phyloP scores from a whole-genome alignment of 75 land plant genomes.

The Sequoia sempervirens region DNA sequence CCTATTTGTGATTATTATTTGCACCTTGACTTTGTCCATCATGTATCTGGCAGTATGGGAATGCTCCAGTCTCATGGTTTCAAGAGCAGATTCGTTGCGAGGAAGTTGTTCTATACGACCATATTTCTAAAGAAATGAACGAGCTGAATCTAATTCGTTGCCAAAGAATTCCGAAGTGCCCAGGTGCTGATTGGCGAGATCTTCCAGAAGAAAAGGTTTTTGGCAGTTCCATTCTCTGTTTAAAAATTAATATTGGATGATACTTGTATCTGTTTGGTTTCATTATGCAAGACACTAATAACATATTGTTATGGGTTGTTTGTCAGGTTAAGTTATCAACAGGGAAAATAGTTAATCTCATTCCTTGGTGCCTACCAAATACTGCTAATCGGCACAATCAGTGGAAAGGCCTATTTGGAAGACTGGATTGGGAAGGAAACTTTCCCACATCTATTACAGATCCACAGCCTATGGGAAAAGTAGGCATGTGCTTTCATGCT shows the following conservation, averaged over 20 bases:
- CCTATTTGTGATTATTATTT: neutral
- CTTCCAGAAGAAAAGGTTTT: conserved; percentile 93
- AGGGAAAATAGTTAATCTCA: conserved; percentile 83
- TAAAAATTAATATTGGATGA: neutral
- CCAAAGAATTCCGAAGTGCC: conserved; percentile 85
- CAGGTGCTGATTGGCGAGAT: conserved; percentile 98
- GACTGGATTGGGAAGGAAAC: conserved; percentile 98
- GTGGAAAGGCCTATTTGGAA: conserved; percentile 96
- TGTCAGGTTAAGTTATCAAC: conserved; percentile 79
- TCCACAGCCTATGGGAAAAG: conserved; percentile 99
- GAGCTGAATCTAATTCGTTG: conserved; percentile 89
- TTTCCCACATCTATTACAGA: conserved; percentile 98
- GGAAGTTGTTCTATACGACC: conserved; percentile 49
- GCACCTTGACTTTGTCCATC: neutral
- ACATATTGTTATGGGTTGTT: neutral
- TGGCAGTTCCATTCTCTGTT: neutral
- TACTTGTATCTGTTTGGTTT: neutral
- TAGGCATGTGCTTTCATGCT: conserved; percentile 99
- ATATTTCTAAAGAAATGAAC: conserved; percentile 97
- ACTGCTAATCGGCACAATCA: conserved; percentile 96
- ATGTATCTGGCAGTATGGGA: conserved; percentile 57
- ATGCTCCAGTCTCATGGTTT: conserved; percentile 84
- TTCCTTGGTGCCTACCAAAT: conserved; percentile 98
- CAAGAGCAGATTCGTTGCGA: conserved; percentile 80
- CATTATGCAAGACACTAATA: neutral